A percentile compares a stretch with the other conserved stretches of the same genome.
Evolutionary conservation across 148 eudicot genomes (phyloP).

Genomic region (Mesembryanthemum crystallinum): DNA sequence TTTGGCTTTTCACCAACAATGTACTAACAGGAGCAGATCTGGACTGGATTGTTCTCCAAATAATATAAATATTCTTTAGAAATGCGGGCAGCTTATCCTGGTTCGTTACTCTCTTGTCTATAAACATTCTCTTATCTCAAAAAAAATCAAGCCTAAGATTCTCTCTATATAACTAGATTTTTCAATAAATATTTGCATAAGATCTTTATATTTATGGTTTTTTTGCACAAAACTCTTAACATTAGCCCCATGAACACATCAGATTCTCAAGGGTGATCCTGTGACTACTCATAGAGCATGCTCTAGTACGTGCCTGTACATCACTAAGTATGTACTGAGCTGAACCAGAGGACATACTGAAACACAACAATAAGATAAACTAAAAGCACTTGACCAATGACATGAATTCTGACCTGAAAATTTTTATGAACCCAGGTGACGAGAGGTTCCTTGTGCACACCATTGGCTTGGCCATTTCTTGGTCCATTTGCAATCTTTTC

Average conservation of each 20-base stretch:
- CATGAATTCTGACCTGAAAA: slow-evolving; percentile 49
- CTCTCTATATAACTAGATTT: neutral
- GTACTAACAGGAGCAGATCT: neutral
- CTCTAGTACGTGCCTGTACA: neutral
- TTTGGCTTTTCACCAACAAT: neutral
- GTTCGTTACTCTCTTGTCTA: neutral
- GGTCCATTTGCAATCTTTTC: slow-evolving; percentile 54
- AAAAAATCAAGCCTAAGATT: neutral
- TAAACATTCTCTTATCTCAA: neutral
- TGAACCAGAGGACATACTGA: neutral
- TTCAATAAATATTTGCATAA: neutral
- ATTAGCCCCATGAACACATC: no score
- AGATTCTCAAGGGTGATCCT: neutral
- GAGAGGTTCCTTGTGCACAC: slow-evolving; percentile 54
- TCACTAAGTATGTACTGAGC: neutral
- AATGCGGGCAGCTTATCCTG: neutral
- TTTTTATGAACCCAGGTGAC: slow-evolving; percentile 85
- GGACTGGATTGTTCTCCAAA: neutral
- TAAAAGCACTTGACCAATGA: neutral
- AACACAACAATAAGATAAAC: neutral
- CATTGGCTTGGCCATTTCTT: slow-evolving; percentile 39
- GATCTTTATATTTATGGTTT: neutral
- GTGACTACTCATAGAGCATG: neutral
- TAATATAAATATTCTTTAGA: no score
- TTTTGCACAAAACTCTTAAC: no score